phyloP scores from a whole-genome alignment of 352 stramenopile genomes.

The Phytophthora palmivora region DNA sequence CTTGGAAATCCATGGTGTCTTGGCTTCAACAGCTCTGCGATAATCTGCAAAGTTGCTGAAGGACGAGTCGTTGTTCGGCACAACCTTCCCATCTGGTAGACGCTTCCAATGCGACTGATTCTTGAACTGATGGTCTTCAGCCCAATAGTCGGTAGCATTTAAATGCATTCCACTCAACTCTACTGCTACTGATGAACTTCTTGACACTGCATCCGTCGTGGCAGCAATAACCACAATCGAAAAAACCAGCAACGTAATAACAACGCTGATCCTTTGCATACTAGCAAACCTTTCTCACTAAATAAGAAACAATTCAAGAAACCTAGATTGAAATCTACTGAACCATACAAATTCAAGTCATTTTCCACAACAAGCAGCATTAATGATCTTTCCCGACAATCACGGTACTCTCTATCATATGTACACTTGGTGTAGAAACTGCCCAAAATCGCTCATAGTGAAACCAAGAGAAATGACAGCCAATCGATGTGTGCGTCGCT shows the following conservation, averaged over 20 bases:
- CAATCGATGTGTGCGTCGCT: slow-evolving; percentile 5
- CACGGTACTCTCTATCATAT: slow-evolving; percentile 1
- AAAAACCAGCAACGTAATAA: slow-evolving; percentile 4
- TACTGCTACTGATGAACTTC: slow-evolving; percentile 5
- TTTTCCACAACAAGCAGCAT: neutral
- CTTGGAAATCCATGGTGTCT: slow-evolving; percentile 41
- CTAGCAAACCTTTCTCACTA: neutral
- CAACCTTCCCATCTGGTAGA: slow-evolving; percentile 48
- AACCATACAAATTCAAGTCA: neutral
- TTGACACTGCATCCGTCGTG: neutral
- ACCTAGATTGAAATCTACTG: too few species aligned
- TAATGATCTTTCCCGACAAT: neutral
- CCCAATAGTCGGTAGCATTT: slow-evolving; percentile 50
- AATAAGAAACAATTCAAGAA: too few species aligned
- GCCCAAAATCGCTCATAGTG: neutral
- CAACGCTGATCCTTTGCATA: slow-evolving; percentile 18
- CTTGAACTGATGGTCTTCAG: slow-evolving; percentile 52
- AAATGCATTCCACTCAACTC: neutral
- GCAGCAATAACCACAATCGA: neutral
- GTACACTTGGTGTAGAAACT: neutral
- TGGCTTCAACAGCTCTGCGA: slow-evolving; percentile 23
- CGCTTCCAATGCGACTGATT: slow-evolving; percentile 47
- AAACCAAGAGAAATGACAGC: slow-evolving; percentile 13
- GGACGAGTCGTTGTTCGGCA: slow-evolving; percentile 33
- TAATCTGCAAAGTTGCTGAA: slow-evolving; percentile 23